Conservation (phyloP, 148 eudicot genomes). For the Arbutus unedo region DNA sequence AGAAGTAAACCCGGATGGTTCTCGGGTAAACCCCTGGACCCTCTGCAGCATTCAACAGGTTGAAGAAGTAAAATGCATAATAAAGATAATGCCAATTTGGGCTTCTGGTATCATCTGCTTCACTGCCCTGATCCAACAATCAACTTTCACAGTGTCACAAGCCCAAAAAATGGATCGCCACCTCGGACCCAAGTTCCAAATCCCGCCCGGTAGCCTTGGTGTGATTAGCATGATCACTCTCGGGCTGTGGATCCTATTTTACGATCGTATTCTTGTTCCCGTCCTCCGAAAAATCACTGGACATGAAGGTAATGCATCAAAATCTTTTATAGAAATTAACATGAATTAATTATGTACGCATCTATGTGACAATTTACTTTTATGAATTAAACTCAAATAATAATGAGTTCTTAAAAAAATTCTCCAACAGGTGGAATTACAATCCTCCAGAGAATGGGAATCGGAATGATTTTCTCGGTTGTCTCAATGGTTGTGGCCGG, state of each 20-base stretch:
- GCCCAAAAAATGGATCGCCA: slow-evolving; percentile 48
- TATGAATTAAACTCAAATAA: too few species aligned
- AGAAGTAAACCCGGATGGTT: slow-evolving; percentile 27
- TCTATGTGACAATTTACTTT: too few species aligned
- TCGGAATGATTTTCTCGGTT: slow-evolving; percentile 45
- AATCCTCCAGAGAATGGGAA: slow-evolving; percentile 66
- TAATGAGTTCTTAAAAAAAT: too few species aligned
- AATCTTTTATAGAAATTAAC: too few species aligned
- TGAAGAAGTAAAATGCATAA: slow-evolving; percentile 73
- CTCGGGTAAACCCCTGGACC: slow-evolving; percentile 52
- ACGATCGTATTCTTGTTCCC: slow-evolving; percentile 58
- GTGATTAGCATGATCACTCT: slow-evolving; percentile 55
- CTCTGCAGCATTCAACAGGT: slow-evolving; percentile 63
- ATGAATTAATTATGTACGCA: too few species aligned
- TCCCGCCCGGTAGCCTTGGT: slow-evolving; percentile 47
- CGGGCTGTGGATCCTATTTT: slow-evolving; percentile 57
- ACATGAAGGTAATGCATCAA: slow-evolving; percentile 19
- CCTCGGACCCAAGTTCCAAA: slow-evolving; percentile 38
- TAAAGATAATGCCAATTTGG: slow-evolving; percentile 64
- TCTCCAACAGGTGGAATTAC: slow-evolving; percentile 40
- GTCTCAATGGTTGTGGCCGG: slow-evolving; percentile 53
- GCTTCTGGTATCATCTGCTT: slow-evolving; percentile 55
- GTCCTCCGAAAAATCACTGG: slow-evolving; percentile 37
- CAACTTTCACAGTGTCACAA: slow-evolving; percentile 46
- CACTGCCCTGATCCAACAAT: slow-evolving; percentile 42